A percentile compares a stretch with the other conserved stretches of the same genome.
phyloP scores from a whole-genome alignment of 805 yeast species.

The Wickerhamomyces canadensis region DNA sequence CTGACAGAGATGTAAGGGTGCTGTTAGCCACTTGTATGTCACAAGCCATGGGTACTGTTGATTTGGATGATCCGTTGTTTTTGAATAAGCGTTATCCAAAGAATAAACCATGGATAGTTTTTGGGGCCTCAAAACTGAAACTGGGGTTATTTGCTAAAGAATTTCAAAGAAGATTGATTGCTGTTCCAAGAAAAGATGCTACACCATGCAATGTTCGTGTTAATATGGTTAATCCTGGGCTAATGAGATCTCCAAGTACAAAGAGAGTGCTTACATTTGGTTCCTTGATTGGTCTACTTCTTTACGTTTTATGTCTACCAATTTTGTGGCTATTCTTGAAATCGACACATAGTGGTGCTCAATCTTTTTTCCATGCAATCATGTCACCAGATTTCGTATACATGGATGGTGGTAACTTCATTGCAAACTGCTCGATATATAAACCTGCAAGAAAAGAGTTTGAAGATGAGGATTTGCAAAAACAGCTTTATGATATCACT shows the following conservation, averaged over 20 bases:
- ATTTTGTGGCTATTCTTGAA: constrained; percentile 78
- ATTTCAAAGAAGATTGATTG: constrained; percentile 59
- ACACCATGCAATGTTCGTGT: constrained; percentile 66
- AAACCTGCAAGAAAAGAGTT: constrained; percentile 58
- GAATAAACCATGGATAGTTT: constrained; percentile 64
- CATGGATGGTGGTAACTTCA: constrained; percentile 58
- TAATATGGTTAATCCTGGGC: constrained; percentile 83
- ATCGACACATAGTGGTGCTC: constrained; percentile 73
- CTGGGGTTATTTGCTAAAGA: constrained; percentile 73
- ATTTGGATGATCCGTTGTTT: constrained; percentile 61
- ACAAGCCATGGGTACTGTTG: constrained; percentile 67
- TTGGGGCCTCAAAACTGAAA: constrained; percentile 78
- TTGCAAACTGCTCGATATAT: constrained; percentile 65
- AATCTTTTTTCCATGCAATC: constrained; percentile 63
- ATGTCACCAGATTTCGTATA: constrained; percentile 66
- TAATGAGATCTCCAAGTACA: constrained; percentile 83
- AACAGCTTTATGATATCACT: constrained; percentile 54
- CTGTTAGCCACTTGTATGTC: constrained; percentile 73
- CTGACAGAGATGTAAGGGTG: constrained; percentile 89
- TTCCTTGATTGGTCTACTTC: constrained; percentile 51
- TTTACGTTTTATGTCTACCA: constrained; percentile 72
- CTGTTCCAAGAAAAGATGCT: constrained; percentile 62
- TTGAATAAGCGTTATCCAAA: constrained; percentile 51
- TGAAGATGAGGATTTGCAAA: constrained; percentile 55
- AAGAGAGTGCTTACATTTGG: constrained; percentile 78